Base-by-base conservation (phyloP, 768 basidiomycete genomes). In the Kwoniella heveanensis region DNA sequence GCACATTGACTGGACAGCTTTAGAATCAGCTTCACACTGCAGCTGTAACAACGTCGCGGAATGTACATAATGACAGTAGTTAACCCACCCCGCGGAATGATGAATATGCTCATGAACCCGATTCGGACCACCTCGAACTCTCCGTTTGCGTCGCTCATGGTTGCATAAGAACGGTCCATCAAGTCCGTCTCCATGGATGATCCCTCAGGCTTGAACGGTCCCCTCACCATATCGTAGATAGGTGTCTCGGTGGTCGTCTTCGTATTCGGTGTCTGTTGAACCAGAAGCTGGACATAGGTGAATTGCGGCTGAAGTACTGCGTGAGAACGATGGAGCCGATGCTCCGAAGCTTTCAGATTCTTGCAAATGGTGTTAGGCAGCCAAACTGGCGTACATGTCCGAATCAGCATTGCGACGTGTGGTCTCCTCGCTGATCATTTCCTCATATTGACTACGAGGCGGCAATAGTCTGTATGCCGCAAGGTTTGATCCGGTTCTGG, bases 41-140 rank as follows among this genome's bases (percentile, higher is more conserved):
- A 32, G 32, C 32, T 32, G n/a, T n/a, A n/a, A n/a, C n/a, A n/a
- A n/a, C n/a, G n/a, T n/a, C n/a, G n/a, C n/a, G n/a, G n/a, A n/a
- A n/a, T n/a, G n/a, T n/a, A n/a, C n/a, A n/a, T n/a, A n/a, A n/a
- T n/a, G n/a, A n/a, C n/a, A 17, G 27, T 44, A 13, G n/a, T 26
- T 30, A 13, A 39, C 54, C 39, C 36, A 55, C 54, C 13, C 9
- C n/a, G 36, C 10, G 54, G 54, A 21, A 55, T 39, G 52, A 55
- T 25, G 36, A 55, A 55, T 17, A 55, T 37, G 32, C 54, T 55
- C 54, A 55, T 24, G 21, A 55, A 55, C 12, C 54, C 54, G n/a
- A 32, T 24, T 24, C 52, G 26, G 30, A 53, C 21, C 9, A 53
- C 30, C 30, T 53, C 19, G 17, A 15, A 5, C 32, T 32, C 52